Conservation (phyloP, 352 stramenopile species). For the Elongisporangium prolatum region DNA sequence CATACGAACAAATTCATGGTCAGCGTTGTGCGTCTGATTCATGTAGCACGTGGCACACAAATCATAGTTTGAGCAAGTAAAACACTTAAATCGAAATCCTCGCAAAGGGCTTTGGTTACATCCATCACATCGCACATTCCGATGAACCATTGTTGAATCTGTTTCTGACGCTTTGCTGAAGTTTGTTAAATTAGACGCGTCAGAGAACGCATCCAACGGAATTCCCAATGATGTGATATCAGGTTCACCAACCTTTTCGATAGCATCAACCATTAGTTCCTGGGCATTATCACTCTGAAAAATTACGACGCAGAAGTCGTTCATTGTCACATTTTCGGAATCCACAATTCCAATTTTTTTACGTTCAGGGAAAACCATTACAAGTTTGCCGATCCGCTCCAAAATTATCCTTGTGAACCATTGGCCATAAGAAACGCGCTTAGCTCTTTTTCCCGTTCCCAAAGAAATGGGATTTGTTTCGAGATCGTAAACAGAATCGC, state of each 20-base stretch:
- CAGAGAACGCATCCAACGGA: slow-evolving; percentile 4
- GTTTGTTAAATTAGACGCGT: slow-evolving; percentile 4
- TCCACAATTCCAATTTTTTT: slow-evolving; percentile 1
- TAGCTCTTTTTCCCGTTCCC: background rate
- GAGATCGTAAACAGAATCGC: slow-evolving; percentile 22
- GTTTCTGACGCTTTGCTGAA: slow-evolving; percentile 16
- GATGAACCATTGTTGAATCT: slow-evolving; percentile 34
- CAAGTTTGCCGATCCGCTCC: slow-evolving; percentile 23
- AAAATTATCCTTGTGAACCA: slow-evolving; percentile 29
- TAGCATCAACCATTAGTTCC: slow-evolving; percentile 39
- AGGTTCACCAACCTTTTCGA: slow-evolving; percentile 30
- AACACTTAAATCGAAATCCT: slow-evolving; percentile 77
- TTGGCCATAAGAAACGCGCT: slow-evolving; percentile 13
- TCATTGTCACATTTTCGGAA: background rate
- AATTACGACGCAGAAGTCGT: slow-evolving; percentile 38
- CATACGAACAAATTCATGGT: slow-evolving; percentile 68
- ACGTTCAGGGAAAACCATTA: slow-evolving; percentile 2
- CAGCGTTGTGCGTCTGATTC: slow-evolving; percentile 47
- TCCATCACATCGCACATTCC: slow-evolving; percentile 73
- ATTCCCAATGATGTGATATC: slow-evolving; percentile 33
- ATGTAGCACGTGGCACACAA: slow-evolving; percentile 65
- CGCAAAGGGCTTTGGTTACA: slow-evolving; percentile 66
- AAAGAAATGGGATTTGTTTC: background rate
- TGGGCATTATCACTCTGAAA: slow-evolving; percentile 37
- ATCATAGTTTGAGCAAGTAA: slow-evolving; percentile 72